Evolutionary conservation across 2,329 filamentous ascomycete species (phyloP), one percentile per base, ranked within the genome.

Genomic region (Exutisphaerella laricina): DNA sequence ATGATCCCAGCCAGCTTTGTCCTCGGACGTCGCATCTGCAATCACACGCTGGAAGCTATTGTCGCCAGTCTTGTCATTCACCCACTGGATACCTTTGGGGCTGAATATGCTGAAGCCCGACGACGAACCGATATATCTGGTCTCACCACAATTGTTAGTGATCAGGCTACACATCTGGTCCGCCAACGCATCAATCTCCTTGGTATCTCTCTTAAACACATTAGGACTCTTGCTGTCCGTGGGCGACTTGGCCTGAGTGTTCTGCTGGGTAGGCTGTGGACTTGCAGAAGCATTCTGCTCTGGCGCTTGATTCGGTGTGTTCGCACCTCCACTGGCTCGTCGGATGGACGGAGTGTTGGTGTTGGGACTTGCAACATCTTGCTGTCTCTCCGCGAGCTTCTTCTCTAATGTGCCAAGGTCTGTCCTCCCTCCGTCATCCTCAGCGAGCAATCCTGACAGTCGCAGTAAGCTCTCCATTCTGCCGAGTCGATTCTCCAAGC

Each of bases 161-260:
- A 98, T 89, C 22, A 98, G 70, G 2, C 89, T 96, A 66, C 90
- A 97, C 92, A 98, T 97, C 84, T 96, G 92, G 68, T 98, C 92
- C 1, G 90, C 95, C 44, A 98, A 68, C 1, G 82, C 40, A 30
- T 43, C 47, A 20, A 47, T 44, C 37, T 50, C 50, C 20, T 46
- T 43, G 4, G 36, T 30, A 41, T 48, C 41, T 13, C 35, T 34
- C 30, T 20, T 36, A 32, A 37, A 43, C 4, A 34, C 43, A 16
- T 46, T 36, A 3, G 50, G 46, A n/a, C 33, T 21, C 23, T 35
- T 35, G 4, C 9, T n/a, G 16, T 35, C 33, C 12, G 13, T 4
- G 3, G 33, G 33, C 17, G 48, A 43, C 6, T 45, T 43, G 6
- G 40, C 23, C 22, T 33, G 39, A 21, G 40, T 37, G 26, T 40